Conservation (phyloP, 73 alveolate species). For the Tetrahymena thermophila region DNA sequence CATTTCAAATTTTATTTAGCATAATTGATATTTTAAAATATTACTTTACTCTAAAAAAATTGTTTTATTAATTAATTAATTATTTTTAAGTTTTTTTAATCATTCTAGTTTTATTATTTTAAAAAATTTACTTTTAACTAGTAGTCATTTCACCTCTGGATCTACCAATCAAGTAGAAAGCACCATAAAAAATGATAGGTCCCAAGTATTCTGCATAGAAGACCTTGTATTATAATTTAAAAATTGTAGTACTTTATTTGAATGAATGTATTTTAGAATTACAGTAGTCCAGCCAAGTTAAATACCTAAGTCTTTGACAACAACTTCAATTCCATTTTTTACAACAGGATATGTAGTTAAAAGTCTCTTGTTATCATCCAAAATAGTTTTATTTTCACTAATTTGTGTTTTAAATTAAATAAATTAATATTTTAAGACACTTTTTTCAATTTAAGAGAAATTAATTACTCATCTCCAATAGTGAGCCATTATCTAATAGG, state of each 20-base stretch:
- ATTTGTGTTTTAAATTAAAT: background rate
- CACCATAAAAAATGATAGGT: constrained; percentile 66
- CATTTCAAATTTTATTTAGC: too few relatives aligned
- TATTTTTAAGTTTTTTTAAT: constrained; percentile 6
- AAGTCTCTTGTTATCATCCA: background rate
- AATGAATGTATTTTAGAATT: background rate
- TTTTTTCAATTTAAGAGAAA: background rate
- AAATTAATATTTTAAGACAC: background rate
- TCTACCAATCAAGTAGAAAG: constrained; percentile 21
- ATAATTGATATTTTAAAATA: too few relatives aligned
- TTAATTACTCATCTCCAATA: background rate
- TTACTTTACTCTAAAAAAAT: too few relatives aligned
- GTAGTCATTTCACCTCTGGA: background rate
- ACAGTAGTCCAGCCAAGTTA: background rate
- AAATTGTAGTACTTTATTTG: background rate
- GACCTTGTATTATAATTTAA: constrained; percentile 9
- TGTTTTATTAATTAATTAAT: too few relatives aligned
- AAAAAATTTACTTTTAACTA: background rate
- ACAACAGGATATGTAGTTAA: background rate
- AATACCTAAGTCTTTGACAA: background rate
- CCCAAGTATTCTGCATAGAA: constrained; percentile 92
- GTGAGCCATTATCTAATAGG: background rate
- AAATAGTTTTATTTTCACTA: background rate
- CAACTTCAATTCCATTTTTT: background rate
- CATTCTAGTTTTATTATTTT: background rate